Conservation (phyloP, 2,329 filamentous ascomycete species). For the Grosmannia serpens region DNA sequence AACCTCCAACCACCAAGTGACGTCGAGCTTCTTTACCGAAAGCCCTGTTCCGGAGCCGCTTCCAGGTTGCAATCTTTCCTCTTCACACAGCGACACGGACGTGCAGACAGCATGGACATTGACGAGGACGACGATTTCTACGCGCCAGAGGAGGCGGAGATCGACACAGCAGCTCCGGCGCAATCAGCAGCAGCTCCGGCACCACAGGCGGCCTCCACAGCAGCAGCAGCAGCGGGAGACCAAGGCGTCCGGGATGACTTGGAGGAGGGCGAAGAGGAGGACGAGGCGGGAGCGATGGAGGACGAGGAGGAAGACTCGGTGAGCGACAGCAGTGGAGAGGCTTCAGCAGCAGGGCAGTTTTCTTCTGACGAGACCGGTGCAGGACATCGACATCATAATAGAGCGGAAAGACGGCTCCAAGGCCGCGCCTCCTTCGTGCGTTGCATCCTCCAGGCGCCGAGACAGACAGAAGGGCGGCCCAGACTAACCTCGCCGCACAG, state of each 20-base stretch:
- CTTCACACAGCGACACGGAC: neutral
- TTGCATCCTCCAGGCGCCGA: conserved; percentile 2
- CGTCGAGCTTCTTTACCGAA: neutral
- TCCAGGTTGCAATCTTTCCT: neutral
- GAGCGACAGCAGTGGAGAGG: conserved; percentile 5
- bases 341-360: neutral
- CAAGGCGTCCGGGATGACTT: conserved; percentile 36
- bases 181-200: conserved; percentile 9
- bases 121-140: conserved; percentile 61
- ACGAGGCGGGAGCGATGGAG: conserved; percentile 49
- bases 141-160: conserved; percentile 43
- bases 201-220: neutral
- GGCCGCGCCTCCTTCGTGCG: conserved; percentile 46
- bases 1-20: neutral
- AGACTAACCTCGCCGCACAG: conserved; percentile 22
- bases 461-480: neutral
- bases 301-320: conserved; percentile 49
- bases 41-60: neutral
- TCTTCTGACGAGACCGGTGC: conserved; percentile 1
- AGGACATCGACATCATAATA: conserved; percentile 60
- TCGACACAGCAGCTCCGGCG: conserved; percentile 18
- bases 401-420: conserved; percentile 55
- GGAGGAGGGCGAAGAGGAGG: conserved; percentile 54
- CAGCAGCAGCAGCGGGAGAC: conserved; percentile 19
- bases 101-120: conserved; percentile 43